Conservation (phyloP, 441 rosid species). For the Breynia disticha region DNA sequence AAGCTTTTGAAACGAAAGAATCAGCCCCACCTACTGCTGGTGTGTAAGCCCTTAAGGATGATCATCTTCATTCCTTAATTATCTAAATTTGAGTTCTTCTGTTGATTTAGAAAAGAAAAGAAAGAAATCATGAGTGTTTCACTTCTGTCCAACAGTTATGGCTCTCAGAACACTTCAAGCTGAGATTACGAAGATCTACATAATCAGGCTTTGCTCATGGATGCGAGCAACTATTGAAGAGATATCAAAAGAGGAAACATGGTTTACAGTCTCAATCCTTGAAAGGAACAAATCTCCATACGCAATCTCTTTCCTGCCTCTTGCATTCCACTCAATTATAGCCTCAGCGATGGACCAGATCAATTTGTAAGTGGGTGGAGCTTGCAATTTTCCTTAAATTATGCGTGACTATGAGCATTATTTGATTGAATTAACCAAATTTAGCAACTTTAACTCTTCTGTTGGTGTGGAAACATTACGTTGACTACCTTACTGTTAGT, state of each 20-base stretch:
- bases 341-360: slow-evolving; percentile 81
- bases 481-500: background rate
- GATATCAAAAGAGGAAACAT: slow-evolving; percentile 73
- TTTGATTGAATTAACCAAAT: slow-evolving; percentile 2
- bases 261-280: slow-evolving; percentile 78
- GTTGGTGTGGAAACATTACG: no score
- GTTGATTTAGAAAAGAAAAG: no score
- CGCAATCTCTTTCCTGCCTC: slow-evolving; percentile 80
- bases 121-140: background rate
- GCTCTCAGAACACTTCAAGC: slow-evolving; percentile 64
- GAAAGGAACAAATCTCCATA: slow-evolving; percentile 89
- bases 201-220: slow-evolving; percentile 90
- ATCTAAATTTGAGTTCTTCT: slow-evolving; percentile 18
- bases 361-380: slow-evolving; percentile 48
- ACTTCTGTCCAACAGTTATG: slow-evolving; percentile 39
- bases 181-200: slow-evolving; percentile 76
- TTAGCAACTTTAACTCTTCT: background rate
- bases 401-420: slow-evolving; percentile 1
- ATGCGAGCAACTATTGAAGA: slow-evolving; percentile 71
- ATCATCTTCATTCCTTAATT: slow-evolving; percentile 12
- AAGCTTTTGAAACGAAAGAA: slow-evolving; percentile 87
- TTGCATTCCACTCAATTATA: slow-evolving; percentile 66
- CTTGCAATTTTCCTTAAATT: background rate
- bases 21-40: slow-evolving; percentile 80
- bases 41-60: slow-evolving; percentile 25